These are phyloP conservation scores for Hericium alpestre DNA, from an alignment of 768 basidiomycete genomes.

Conservation along the genomic window DNA sequence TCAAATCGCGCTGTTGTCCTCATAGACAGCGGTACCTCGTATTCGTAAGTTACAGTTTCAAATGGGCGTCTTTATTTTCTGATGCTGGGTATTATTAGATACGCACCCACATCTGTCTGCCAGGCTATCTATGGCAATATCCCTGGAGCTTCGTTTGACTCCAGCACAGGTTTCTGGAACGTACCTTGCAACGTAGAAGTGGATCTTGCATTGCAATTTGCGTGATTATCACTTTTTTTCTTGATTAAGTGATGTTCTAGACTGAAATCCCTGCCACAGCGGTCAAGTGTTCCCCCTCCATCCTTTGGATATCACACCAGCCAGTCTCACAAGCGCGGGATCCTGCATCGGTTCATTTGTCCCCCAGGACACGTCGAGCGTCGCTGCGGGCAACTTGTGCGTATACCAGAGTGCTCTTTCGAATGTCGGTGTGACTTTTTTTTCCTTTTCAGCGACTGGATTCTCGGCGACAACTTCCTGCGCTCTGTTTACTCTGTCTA, in stretches of 20 bases:
- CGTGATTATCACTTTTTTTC: constrained; percentile 25
- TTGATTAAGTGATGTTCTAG: not conserved
- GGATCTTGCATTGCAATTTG: constrained; percentile 70
- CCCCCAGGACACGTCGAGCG: constrained; percentile 41
- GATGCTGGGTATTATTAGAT: constrained; percentile 29
- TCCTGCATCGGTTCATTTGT: constrained; percentile 70
- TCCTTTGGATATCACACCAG: constrained; percentile 63
- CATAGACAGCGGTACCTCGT: constrained; percentile 76
- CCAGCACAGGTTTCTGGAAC: constrained; percentile 47
- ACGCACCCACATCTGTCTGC: constrained; percentile 54
- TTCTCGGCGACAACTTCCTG: constrained; percentile 74
- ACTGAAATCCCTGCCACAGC: constrained; percentile 24
- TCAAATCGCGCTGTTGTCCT: constrained; percentile 62
- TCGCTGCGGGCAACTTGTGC: constrained; percentile 55
- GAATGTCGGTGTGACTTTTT: not conserved
- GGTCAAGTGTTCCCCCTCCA: constrained; percentile 69
- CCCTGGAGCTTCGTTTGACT: constrained; percentile 50
- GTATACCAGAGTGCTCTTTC: not conserved
- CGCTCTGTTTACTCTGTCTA: constrained; percentile 77
- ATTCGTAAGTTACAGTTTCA: constrained; percentile 39
- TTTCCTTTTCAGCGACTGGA: constrained; percentile 50
- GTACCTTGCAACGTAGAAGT: constrained; percentile 70
- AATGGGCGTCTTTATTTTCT: not conserved
- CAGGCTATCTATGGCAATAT: constrained; percentile 60
- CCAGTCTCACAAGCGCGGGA: constrained; percentile 30